Conservation (phyloP, 768 basidiomycete genomes). For the Lanmaoa pseudosensibilis region DNA sequence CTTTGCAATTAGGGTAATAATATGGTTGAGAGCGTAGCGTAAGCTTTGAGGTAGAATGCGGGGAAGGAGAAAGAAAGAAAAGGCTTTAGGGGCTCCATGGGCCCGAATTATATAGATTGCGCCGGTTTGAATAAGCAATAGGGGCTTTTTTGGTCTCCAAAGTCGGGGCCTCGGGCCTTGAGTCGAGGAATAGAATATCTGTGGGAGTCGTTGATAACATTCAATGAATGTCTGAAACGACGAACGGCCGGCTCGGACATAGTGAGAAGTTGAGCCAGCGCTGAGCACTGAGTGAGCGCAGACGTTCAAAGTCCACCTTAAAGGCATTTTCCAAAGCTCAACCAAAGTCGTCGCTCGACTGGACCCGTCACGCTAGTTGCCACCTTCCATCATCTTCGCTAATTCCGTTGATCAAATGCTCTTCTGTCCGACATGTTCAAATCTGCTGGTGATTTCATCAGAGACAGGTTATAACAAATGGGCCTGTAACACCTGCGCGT, state of each 20-base stretch:
- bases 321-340: neutral
- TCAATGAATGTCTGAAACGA: neutral
- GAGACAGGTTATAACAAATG: constrained; percentile 88
- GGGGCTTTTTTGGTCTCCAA: neutral
- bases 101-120: neutral
- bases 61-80: neutral
- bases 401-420: constrained; percentile 54
- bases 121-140: neutral
- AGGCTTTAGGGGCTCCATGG: neutral
- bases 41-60: neutral
- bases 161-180: neutral
- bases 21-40: neutral
- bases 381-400: neutral
- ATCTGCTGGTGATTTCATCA: constrained; percentile 75
- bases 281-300: neutral
- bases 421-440: constrained; percentile 94
- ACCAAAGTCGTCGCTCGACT: neutral
- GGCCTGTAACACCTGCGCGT: constrained; percentile 92
- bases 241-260: neutral
- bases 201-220: no score
- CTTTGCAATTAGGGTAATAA: neutral
- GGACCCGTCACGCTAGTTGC: neutral
- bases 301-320: neutral
- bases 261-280: neutral
- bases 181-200: neutral